Base-by-base conservation (phyloP, 1,284 basidiomycete genomes). In the Pholiota adiposa region DNA sequence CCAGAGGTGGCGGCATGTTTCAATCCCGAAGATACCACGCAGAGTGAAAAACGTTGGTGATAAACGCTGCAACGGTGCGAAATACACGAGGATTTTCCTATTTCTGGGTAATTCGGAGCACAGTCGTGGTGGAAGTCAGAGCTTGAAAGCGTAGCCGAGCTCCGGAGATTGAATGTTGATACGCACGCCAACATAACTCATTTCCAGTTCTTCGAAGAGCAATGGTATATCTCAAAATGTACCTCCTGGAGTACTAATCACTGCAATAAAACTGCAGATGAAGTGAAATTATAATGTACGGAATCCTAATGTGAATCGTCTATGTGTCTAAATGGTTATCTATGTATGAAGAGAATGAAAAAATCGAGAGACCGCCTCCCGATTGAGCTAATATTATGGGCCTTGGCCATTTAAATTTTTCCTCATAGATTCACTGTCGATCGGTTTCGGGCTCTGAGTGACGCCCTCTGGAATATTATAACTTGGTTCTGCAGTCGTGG, bases 21-120 rank as follows among this genome's bases (percentile, higher is more conserved):
- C 36, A 33, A 44, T 41, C 12, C 56, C 56, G 56, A 51, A 51
- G 56, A 51, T 50, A 41, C 46, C 38, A 51, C 56, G 56, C 34
- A 19, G 18, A 54, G 44, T 43, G 38, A 44, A 49, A 40, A 51
- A 57, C 56, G 44, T 56, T 49, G 46, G 36, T 50, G 25, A 43
- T 25, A n/a, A 50, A 51, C 33, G 49, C 56, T 51, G 49, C 33
- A 51, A 18, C 48, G 38, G 36, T 43, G 49, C 48, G 49, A 51
- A 25, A 51, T 25, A 23, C 48, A 57, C 18, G 50, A 51, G 38
- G 54, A 23, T 48, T 33, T 38, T 23, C 49, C 51, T 43, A 51
- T 43, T 43, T 29, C 18, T 50, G 31, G 44, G 14, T 27, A 16
- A 27, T 48, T 48, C 44, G 44, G 48, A 50, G 27, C 31, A 31